A percentile compares a stretch with the other conserved stretches of the same genome.
Conservation (phyloP, 352 stramenopile species). For the Thalassiosira pacifica region DNA sequence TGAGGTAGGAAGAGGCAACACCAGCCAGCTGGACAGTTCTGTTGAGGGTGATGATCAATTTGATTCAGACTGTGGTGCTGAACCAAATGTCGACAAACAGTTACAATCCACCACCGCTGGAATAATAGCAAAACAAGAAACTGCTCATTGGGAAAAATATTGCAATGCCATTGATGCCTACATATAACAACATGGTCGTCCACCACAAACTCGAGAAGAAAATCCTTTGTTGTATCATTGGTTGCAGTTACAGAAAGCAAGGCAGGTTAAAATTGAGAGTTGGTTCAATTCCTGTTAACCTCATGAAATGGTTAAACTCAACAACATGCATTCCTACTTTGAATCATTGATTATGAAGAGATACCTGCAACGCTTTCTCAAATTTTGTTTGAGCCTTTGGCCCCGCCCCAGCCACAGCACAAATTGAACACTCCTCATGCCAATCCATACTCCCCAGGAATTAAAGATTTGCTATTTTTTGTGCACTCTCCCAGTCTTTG, state of each 20-base stretch:
- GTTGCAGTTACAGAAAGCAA: conserved; percentile 2
- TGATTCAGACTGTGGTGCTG: not conserved
- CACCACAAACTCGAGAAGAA: not conserved
- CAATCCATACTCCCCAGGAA: no score
- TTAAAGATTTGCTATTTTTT: no score
- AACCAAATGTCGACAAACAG: not conserved
- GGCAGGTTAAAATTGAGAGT: not conserved
- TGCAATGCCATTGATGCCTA: not conserved
- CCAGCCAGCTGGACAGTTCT: not conserved
- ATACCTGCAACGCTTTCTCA: no score
- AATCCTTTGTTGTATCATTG: not conserved
- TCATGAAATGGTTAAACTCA: no score
- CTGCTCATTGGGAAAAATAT: not conserved
- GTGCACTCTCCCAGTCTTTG: no score
- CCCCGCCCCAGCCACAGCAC: no score
- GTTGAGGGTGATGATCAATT: not conserved
- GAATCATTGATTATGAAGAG: no score
- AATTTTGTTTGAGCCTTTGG: no score
- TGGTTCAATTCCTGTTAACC: not conserved
- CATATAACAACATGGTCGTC: not conserved
- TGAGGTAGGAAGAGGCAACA: not conserved
- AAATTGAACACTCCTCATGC: no score
- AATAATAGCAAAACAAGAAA: not conserved
- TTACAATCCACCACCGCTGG: not conserved
- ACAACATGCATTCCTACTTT: no score